Percentiles rank a stretch among this genome's conserved stretches.
These are phyloP conservation scores for Ensete glaucum DNA, from an alignment of 176 grass and related monocot species.

Conservation along the genomic window DNA sequence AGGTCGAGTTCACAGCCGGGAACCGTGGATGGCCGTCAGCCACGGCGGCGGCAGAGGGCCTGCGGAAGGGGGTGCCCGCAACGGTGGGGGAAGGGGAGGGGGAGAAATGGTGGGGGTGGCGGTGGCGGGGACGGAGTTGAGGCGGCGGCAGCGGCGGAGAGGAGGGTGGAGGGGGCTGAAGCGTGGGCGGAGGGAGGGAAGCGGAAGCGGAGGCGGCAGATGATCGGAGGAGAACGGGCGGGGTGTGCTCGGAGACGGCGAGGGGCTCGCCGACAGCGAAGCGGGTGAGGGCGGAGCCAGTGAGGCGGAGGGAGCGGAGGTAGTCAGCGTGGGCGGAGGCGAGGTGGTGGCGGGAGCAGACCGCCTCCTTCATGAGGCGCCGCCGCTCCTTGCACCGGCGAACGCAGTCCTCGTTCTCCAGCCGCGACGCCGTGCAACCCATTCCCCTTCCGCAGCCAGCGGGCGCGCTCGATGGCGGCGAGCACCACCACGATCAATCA, in stretches of 20 bases:
- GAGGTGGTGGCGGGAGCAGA: slow-evolving; percentile 72
- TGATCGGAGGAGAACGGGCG: slow-evolving; percentile 60
- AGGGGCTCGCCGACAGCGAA: slow-evolving; percentile 82
- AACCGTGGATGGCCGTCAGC: not conserved
- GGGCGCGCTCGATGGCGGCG: not conserved
- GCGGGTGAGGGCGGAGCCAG: slow-evolving; percentile 55
- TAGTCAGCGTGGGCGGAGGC: slow-evolving; percentile 95
- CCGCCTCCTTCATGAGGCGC: slow-evolving; percentile 77
- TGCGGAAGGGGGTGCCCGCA: slow-evolving; percentile 33
- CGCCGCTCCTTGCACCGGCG: slow-evolving; percentile 98
- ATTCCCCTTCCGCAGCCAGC: slow-evolving; percentile 14
- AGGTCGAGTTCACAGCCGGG: slow-evolving; percentile 11
- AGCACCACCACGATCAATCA: not conserved
- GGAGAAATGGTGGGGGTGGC: not conserved
- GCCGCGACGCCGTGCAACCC: slow-evolving; percentile 82
- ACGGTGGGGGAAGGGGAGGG: slow-evolving; percentile 19
- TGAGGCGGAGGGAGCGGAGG: slow-evolving; percentile 82
- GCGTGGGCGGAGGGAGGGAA: slow-evolving; percentile 21
- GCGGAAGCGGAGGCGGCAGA: slow-evolving; percentile 8
- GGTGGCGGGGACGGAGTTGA: slow-evolving; percentile 9
- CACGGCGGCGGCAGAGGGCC: slow-evolving; percentile 47
- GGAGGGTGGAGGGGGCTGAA: slow-evolving; percentile 24
- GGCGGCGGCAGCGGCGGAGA: slow-evolving; percentile 25
- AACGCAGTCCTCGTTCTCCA: slow-evolving; percentile 96
- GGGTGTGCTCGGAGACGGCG: slow-evolving; percentile 70